Evolutionary conservation across 768 basidiomycete genomes (phyloP), one percentile per base, ranked within the genome.

Genomic region (Amanita inopinata): DNA sequence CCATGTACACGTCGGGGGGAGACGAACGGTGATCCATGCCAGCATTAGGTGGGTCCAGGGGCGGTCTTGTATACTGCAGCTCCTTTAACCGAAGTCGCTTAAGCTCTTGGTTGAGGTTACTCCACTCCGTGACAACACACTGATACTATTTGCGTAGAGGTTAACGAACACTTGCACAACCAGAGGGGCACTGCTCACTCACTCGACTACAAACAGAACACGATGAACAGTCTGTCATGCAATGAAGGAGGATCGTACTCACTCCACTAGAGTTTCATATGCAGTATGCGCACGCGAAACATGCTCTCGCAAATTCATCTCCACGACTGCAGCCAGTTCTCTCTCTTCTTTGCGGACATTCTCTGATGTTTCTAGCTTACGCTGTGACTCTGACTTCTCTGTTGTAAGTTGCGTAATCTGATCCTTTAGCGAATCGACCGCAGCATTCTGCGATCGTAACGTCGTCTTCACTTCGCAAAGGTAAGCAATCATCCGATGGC

Each of bases 271-370:
- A 37, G 56, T 51, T 34, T 61, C 60, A 43, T 70, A 70, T 8
- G 63, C 69, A 19, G 54, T 58, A 23, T 70, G 67, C 47, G 75
- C 65, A 28, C 66, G 59, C 37, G 62, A 62, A 39, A 69, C 71
- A 50, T 74, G 74, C 22, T 74, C 70, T 47, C 73, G 66, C 48
- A 83, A 61, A 50, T 61, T 72, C 43, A 56, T 67, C 62, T 80
- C 76, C 25, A 73, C 64, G 7, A 62, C 65, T 32, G 71, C 55
- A 5, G 76, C 69, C 2, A 66, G 65, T 17, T 78, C 70, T 49
- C 63, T 69, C 54, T 79, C 80, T 35, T 69, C 67, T 18, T 61
- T 61, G 19, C 66, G 66, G 38, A 56, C 55, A 31, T 70, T 46
- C 8, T 70, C 67, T 22, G 68, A 61, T 32, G 69, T 61, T 53